These are phyloP conservation scores for Mortierella sp. DNA, from an alignment of 371 early-diverging fungal genomes.

Conservation along the genomic window DNA sequence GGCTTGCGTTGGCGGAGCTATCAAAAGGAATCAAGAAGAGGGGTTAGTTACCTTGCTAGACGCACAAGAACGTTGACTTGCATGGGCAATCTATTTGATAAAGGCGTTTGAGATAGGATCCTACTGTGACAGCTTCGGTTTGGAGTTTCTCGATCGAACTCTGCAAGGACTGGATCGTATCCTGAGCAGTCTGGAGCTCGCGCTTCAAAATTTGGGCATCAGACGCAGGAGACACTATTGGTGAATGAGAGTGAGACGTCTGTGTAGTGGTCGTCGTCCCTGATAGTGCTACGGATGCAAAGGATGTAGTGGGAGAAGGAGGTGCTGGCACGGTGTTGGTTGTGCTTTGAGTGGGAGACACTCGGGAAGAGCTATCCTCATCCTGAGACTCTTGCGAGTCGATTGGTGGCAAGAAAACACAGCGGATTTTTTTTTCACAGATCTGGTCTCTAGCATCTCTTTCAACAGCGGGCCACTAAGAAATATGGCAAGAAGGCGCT, in stretches of 20 bases:
- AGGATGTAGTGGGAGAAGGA: not conserved
- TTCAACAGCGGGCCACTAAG: constrained; percentile 70
- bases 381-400: constrained; percentile 39
- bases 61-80: not conserved
- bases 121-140: constrained; percentile 36
- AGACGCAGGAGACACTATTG: not conserved
- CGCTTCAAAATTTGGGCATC: constrained; percentile 30
- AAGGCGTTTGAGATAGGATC: not conserved
- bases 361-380: constrained; percentile 9
- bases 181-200: constrained; percentile 38
- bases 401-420: constrained; percentile 59
- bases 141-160: constrained; percentile 24
- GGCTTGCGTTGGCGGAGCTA: constrained; percentile 49
- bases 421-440: constrained; percentile 73
- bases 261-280: not conserved
- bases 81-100: not conserved
- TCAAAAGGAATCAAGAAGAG: constrained; percentile 1
- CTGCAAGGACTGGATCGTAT: constrained; percentile 31
- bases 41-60: not conserved
- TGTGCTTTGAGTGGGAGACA: constrained; percentile 17
- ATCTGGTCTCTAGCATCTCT: constrained; percentile 59
- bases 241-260: constrained; percentile 1
- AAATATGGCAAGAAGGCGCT: not conserved
- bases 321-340: constrained; percentile 9
- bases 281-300: not conserved